Evolutionary conservation across 2,329 filamentous ascomycete genomes (phyloP).

Genomic region (Boeremia lycopersici): DNA sequence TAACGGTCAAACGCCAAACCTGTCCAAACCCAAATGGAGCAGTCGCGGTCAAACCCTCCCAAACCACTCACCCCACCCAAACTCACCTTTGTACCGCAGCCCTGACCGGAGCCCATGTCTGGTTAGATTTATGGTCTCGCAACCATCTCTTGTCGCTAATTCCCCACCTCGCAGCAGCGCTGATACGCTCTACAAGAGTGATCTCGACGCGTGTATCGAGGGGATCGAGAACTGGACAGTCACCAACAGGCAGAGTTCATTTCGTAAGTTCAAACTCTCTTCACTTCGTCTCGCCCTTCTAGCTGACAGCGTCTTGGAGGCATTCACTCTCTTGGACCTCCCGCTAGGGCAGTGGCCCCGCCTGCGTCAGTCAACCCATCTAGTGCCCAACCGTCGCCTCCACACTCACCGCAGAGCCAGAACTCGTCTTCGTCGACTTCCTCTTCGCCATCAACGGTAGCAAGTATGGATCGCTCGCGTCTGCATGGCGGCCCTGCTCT

Average conservation of each 20-base stretch:
- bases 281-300: neutral
- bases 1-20: too few relatives aligned
- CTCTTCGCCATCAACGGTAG: neutral
- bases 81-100: too few relatives aligned
- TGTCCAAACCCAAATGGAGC: too few relatives aligned
- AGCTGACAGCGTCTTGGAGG: conserved; percentile 6
- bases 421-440: neutral
- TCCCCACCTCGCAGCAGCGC: conserved; percentile 9
- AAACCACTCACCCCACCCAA: too few relatives aligned
- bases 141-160: neutral
- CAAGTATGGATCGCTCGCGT: conserved; percentile 22
- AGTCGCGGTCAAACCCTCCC: too few relatives aligned
- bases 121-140: too few relatives aligned
- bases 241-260: neutral
- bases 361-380: neutral
- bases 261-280: conserved; percentile 4
- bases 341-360: conserved; percentile 1
- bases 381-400: conserved; percentile 10
- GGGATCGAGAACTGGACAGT: conserved; percentile 24
- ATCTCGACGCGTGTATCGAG: conserved; percentile 25
- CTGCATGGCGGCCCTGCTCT: conserved; percentile 15
- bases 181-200: conserved; percentile 16
- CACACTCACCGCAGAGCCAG: conserved; percentile 11
- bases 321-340: neutral
- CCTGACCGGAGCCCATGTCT: too few relatives aligned